Percentiles rank a stretch among this genome's conserved stretches.
These are phyloP conservation scores for Neckera pumila DNA, from an alignment of 225 moss, liverwort and hornwort genomes.

Conservation along the genomic window DNA sequence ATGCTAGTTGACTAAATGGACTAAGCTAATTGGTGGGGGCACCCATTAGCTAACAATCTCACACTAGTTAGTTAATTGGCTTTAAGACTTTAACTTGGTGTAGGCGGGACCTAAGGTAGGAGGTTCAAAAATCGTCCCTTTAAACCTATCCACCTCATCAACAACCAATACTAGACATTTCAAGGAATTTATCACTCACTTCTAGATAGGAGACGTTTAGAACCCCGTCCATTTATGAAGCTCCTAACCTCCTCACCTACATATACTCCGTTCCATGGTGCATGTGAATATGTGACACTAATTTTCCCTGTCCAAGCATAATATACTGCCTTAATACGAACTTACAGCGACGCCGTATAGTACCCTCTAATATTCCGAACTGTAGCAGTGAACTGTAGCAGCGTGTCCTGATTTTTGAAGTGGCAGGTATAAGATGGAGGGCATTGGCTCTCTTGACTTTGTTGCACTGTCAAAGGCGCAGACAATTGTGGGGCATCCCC, in stretches of 20 bases:
- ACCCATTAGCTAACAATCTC: not conserved
- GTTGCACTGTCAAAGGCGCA: not conserved
- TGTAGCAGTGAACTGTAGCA: too few species aligned
- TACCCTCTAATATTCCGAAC: not conserved
- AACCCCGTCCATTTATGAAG: not conserved
- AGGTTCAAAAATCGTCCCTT: not conserved
- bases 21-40: not conserved
- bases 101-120: rapidly evolving
- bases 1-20: not conserved
- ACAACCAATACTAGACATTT: not conserved
- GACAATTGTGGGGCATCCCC: not conserved
- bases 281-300: too few species aligned
- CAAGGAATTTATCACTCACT: not conserved
- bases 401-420: not conserved
- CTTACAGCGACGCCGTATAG: not conserved
- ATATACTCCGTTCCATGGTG: not conserved
- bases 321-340: not conserved
- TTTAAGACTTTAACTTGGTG: not conserved
- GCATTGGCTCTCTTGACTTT: not conserved
- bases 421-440: not conserved
- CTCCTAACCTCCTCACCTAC: not conserved
- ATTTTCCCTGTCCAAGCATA: not conserved
- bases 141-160: not conserved
- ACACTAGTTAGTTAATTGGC: rapidly evolving
- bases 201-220: not conserved